Percentiles rank a stretch among this genome's conserved stretches.
Conservation (phyloP, 176 grass and related monocot genomes). For the Ampelocalamus luodianensis region DNA sequence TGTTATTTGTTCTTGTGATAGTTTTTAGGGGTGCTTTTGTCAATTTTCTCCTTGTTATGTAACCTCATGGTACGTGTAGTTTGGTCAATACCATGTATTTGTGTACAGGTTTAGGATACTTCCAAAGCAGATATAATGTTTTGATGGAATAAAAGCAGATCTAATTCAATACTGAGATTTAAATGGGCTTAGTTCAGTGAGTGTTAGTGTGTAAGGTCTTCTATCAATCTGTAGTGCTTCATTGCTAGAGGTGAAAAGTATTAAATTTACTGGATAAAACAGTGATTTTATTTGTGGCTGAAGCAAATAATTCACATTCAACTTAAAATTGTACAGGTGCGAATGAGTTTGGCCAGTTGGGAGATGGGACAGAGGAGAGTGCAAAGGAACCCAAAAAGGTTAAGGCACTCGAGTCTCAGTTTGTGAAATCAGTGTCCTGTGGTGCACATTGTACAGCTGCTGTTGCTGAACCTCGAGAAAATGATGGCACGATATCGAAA, state of each 20-base stretch:
- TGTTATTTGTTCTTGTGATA: slow-evolving; percentile 9
- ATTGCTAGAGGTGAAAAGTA: slow-evolving; percentile 13
- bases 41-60: background rate
- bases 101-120: background rate
- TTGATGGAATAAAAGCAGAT: too few species aligned
- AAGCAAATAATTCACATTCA: slow-evolving; percentile 28
- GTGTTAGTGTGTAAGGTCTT: background rate
- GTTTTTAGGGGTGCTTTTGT: background rate
- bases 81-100: slow-evolving; percentile 1
- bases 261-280: background rate
- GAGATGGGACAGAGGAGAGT: slow-evolving; percentile 91
- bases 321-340: slow-evolving; percentile 63
- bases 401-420: slow-evolving; percentile 69
- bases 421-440: slow-evolving; percentile 94
- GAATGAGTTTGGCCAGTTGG: slow-evolving; percentile 96
- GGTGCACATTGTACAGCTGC: slow-evolving; percentile 97
- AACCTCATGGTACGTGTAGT: background rate
- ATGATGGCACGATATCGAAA: slow-evolving; percentile 70
- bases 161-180: slow-evolving; percentile 34
- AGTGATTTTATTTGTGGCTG: background rate
- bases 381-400: slow-evolving; percentile 76
- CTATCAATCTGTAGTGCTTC: slow-evolving; percentile 23
- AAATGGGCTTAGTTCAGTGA: background rate
- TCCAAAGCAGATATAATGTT: background rate
- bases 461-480: slow-evolving; percentile 81